Percentiles rank a stretch among this genome's conserved stretches.
Evolutionary conservation across 2,329 filamentous ascomycete species (phyloP).

Genomic region (Erysiphe pulchra): DNA sequence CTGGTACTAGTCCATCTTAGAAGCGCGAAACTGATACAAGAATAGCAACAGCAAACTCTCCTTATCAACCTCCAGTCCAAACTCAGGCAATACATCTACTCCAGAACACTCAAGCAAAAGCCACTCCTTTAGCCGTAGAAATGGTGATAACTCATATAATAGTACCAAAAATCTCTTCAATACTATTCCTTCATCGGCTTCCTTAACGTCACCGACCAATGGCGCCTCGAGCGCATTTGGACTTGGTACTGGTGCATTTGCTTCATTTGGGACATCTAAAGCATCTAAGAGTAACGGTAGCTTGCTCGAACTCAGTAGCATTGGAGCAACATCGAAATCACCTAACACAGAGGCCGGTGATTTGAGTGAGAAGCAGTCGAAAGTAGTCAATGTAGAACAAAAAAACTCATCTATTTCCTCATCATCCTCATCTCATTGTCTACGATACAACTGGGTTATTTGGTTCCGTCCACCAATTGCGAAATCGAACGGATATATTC

Average conservation of each 20-base stretch:
- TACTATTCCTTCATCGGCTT: constrained; percentile 40
- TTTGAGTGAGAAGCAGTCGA: constrained; percentile 11
- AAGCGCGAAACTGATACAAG: constrained; percentile 1
- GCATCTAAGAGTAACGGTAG: constrained; percentile 68
- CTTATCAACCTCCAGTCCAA: constrained; percentile 38
- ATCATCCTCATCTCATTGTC: constrained; percentile 25
- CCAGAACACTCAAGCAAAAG: constrained; percentile 33
- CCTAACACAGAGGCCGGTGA: constrained; percentile 37
- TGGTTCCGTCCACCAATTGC: constrained; percentile 94
- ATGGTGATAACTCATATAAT: constrained; percentile 49
- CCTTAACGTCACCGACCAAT: constrained; percentile 48
- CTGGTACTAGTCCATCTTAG: neutral
- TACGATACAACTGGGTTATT: constrained; percentile 81
- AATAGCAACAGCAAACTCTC: constrained; percentile 49
- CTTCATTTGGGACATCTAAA: constrained; percentile 73
- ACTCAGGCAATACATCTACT: constrained; percentile 12
- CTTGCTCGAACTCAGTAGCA: constrained; percentile 51
- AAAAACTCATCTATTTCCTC: constrained; percentile 13
- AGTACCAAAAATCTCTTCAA: constrained; percentile 56
- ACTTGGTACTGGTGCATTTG: constrained; percentile 82
- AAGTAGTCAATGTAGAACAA: constrained; percentile 18
- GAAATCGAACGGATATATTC: constrained; percentile 65
- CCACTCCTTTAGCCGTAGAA: constrained; percentile 43
- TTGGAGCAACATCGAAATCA: constrained; percentile 21
- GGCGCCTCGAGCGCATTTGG: constrained; percentile 75